Conservation (phyloP, 495 filamentous ascomycete genomes). For the Margaritispora aquatica region DNA sequence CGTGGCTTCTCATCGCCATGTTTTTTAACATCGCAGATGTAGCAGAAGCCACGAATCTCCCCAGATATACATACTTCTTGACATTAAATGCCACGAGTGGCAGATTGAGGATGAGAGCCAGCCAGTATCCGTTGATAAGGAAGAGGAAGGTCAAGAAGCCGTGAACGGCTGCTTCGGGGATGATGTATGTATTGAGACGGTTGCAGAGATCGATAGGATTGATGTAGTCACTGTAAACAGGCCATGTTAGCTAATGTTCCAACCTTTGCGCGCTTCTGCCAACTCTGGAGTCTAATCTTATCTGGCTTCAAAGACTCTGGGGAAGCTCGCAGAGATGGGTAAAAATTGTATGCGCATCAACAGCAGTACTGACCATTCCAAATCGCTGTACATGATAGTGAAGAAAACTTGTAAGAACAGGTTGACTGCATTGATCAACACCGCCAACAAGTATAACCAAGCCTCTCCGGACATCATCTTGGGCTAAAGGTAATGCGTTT, state of each 20-base stretch:
- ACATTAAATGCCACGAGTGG: constrained; percentile 89
- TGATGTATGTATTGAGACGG: constrained; percentile 98
- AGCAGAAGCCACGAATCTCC: not conserved
- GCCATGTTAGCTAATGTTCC: constrained; percentile 15
- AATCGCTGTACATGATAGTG: constrained; percentile 99
- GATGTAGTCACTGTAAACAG: constrained; percentile 81
- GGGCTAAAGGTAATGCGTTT: constrained; percentile 10
- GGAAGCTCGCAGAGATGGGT: not conserved
- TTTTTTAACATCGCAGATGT: too few relatives aligned
- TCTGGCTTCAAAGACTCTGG: not conserved
- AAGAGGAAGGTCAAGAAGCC: constrained; percentile 91
- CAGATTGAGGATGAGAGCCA: constrained; percentile 85
- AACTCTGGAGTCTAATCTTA: not conserved
- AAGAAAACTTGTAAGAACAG: constrained; percentile 99
- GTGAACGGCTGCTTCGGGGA: constrained; percentile 97
- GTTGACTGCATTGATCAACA: constrained; percentile 99
- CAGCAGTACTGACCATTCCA: constrained; percentile 75
- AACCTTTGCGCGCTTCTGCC: not conserved
- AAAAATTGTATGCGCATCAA: not conserved
- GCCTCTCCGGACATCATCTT: constrained; percentile 95
- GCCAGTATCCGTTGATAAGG: constrained; percentile 98
- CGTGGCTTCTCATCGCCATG: not conserved
- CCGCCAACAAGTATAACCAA: constrained; percentile 97
- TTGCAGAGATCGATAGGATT: constrained; percentile 99
- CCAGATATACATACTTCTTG: constrained; percentile 75